A percentile compares a stretch with the other conserved stretches of the same genome.
Conservation (phyloP, 73 alveolate species). For the Tetrahymena malaccensis region DNA sequence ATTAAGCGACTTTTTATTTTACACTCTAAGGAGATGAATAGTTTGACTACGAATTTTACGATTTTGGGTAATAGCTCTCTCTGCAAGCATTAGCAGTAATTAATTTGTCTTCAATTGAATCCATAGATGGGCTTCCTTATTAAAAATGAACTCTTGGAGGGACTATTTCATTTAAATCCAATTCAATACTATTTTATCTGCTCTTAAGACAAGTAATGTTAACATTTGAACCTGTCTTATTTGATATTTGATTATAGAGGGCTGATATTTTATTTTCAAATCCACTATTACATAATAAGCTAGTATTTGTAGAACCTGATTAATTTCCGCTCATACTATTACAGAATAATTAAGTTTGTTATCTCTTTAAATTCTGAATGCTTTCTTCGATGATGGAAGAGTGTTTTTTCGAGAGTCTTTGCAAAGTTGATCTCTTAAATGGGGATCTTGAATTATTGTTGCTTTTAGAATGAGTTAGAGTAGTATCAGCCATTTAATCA, state of each 20-base stretch:
- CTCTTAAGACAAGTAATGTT: background rate
- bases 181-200: background rate
- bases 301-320: background rate
- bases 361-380: background rate
- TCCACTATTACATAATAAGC: background rate
- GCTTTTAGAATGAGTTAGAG: background rate
- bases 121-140: background rate
- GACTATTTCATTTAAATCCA: background rate
- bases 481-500: background rate
- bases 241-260: background rate
- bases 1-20: background rate
- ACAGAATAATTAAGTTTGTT: background rate
- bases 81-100: background rate
- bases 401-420: background rate
- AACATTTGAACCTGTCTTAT: background rate
- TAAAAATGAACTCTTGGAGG: background rate
- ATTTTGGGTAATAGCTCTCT: background rate
- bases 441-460: background rate
- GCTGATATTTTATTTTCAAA: background rate
- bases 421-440: background rate
- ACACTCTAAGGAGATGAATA: background rate
- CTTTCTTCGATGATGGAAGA: background rate
- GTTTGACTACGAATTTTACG: background rate
- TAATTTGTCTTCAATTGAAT: background rate
- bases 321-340: background rate